Conservation (phyloP, 352 stramenopile species). For the Globisporangium nodosum region DNA sequence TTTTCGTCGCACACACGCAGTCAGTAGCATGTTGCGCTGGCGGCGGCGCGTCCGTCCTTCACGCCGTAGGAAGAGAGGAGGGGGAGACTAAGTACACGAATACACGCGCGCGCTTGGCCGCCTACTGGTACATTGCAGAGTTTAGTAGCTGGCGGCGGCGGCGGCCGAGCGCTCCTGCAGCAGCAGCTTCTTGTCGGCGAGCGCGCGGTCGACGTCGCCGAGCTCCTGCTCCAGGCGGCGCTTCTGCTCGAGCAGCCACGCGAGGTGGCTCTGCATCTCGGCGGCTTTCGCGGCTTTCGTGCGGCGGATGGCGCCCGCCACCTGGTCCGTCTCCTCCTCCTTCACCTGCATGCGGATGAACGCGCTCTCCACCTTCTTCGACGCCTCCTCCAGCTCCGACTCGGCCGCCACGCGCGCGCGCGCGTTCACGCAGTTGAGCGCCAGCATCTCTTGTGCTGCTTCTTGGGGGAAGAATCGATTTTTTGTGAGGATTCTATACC, state of each 20-base stretch:
- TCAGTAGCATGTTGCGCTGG: too few relatives aligned
- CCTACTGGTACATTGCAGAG: neutral
- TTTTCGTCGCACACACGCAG: neutral
- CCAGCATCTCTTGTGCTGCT: constrained; percentile 22
- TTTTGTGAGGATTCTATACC: too few relatives aligned
- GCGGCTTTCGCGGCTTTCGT: constrained; percentile 25
- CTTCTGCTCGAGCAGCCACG: constrained; percentile 51
- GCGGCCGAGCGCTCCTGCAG: constrained; percentile 32
- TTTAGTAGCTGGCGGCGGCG: neutral
- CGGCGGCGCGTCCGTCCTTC: too few relatives aligned
- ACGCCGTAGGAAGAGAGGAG: too few relatives aligned
- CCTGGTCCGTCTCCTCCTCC: constrained; percentile 31
- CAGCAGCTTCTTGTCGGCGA: constrained; percentile 50
- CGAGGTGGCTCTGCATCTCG: constrained; percentile 48
- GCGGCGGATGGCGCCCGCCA: constrained; percentile 36
- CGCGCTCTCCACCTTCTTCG: constrained; percentile 50
- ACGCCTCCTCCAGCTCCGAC: constrained; percentile 62
- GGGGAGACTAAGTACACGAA: neutral
- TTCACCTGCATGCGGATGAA: constrained; percentile 57
- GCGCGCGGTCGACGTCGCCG: constrained; percentile 30
- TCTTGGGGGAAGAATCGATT: neutral
- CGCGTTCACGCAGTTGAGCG: constrained; percentile 64
- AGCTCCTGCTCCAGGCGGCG: constrained; percentile 41
- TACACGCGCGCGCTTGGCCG: neutral
- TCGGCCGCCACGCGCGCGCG: constrained; percentile 45